phyloP scores from a whole-genome alignment of 2,329 filamentous ascomycete species.

The Pestalotiopsis sp. region DNA sequence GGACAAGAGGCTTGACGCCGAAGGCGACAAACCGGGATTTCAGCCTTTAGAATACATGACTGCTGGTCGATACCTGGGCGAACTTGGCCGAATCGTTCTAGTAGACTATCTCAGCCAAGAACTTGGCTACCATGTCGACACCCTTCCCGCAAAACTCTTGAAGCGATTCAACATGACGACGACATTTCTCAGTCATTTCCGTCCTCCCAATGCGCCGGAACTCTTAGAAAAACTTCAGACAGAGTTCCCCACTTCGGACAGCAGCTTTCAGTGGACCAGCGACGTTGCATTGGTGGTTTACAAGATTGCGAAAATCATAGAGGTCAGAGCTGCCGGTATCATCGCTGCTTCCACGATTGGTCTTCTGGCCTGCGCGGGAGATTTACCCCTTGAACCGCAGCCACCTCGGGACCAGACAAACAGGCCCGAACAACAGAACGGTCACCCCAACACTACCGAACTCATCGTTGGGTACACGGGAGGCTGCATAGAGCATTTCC shows the following conservation, averaged over 20 bases:
- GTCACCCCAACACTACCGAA: conserved; percentile 40
- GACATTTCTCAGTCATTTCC: conserved; percentile 70
- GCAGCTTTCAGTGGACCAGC: conserved; percentile 62
- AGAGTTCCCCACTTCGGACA: conserved; percentile 54
- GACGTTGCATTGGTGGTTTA: conserved; percentile 60
- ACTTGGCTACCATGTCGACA: conserved; percentile 37
- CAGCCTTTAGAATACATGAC: conserved; percentile 87
- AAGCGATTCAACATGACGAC: conserved; percentile 67
- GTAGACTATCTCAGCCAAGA: conserved; percentile 59
- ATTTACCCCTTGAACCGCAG: conserved; percentile 47
- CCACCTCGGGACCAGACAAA: conserved; percentile 8
- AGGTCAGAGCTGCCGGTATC: conserved; percentile 71
- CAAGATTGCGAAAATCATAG: conserved; percentile 68
- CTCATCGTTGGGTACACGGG: conserved; percentile 79
- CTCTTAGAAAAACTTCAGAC: conserved; percentile 48
- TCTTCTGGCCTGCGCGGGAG: conserved; percentile 66
- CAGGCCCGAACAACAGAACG: conserved; percentile 7
- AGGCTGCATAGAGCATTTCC: conserved; percentile 78
- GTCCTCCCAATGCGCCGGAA: conserved; percentile 48
- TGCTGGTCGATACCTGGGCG: conserved; percentile 74
- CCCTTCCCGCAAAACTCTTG: conserved; percentile 55
- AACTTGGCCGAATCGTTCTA: conserved; percentile 71
- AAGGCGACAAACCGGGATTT: conserved; percentile 71
- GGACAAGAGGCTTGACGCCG: conserved; percentile 67
- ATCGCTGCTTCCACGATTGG: conserved; percentile 73